Evolutionary conservation across 169 alveolate species (phyloP).

Genomic region (Hepatocystis sp.): DNA sequence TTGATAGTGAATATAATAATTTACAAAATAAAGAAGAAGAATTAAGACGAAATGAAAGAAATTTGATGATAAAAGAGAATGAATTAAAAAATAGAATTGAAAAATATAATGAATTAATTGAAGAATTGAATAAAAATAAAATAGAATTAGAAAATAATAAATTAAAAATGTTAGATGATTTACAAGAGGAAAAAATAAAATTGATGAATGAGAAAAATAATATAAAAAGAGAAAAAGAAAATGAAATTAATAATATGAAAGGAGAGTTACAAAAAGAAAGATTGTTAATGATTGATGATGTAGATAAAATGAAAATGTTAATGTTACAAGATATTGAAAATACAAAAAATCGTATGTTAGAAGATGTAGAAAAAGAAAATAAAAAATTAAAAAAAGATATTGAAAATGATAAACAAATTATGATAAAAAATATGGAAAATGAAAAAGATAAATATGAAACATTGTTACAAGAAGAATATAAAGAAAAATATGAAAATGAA

Average conservation of each 20-base stretch:
- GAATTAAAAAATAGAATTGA: constrained; percentile 63
- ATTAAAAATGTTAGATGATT: constrained; percentile 28
- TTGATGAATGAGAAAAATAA: constrained; percentile 38
- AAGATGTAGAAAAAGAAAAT: constrained; percentile 57
- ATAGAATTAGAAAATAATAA: constrained; percentile 57
- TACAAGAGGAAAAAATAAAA: constrained; percentile 50
- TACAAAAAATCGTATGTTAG: constrained; percentile 29
- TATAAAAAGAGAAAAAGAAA: constrained; percentile 38
- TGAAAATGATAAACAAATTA: constrained; percentile 39
- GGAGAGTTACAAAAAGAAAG: constrained; percentile 67
- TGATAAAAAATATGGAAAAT: constrained; percentile 46
- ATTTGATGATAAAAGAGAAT: constrained; percentile 39
- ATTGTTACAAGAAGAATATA: constrained; percentile 24
- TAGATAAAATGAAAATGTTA: constrained; percentile 50
- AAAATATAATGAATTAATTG: constrained; percentile 62
- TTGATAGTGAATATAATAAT: constrained; percentile 60
- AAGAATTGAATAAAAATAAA: constrained; percentile 48
- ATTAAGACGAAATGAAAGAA: constrained; percentile 64
- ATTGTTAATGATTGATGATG: constrained; percentile 39
- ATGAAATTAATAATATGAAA: constrained; percentile 45
- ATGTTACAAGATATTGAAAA: constrained; percentile 67
- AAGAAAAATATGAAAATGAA: constrained; percentile 64
- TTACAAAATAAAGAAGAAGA: constrained; percentile 71
- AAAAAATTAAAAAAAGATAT: constrained; percentile 31
- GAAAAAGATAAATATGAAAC: constrained; percentile 34